A percentile compares a stretch with the other conserved stretches of the same genome.
phyloP scores from a whole-genome alignment of 2,329 filamentous ascomycete species.

The Dryadomyces sulphureus region DNA sequence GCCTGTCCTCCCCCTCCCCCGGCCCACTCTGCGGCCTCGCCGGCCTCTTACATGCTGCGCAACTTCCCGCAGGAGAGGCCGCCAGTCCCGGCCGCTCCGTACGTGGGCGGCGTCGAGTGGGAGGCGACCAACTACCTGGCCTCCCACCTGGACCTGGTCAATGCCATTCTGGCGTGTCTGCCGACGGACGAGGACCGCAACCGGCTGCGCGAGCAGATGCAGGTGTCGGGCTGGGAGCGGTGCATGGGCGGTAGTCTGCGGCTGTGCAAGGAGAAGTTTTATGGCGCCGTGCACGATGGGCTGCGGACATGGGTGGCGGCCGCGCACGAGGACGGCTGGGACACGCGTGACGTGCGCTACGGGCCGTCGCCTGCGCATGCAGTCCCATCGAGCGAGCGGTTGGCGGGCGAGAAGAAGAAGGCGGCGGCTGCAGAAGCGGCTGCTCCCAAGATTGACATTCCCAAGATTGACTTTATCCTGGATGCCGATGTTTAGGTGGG shows the following conservation, averaged over 20 bases:
- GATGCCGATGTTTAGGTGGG: constrained; percentile 15
- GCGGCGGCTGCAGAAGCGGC: constrained; percentile 29
- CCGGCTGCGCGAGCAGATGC: constrained; percentile 58
- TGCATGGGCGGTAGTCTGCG: constrained; percentile 72
- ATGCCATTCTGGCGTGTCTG: constrained; percentile 74
- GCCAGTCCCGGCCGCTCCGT: constrained; percentile 85
- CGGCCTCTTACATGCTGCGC: constrained; percentile 46
- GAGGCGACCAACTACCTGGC: constrained; percentile 95
- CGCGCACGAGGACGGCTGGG: constrained; percentile 77
- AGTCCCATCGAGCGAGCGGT: neutral
- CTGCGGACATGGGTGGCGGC: constrained; percentile 83
- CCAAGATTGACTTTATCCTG: constrained; percentile 38
- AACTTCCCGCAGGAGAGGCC: constrained; percentile 78
- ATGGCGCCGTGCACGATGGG: constrained; percentile 78
- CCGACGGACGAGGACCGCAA: constrained; percentile 60
- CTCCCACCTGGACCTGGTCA: constrained; percentile 82
- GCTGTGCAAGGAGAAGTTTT: constrained; percentile 96
- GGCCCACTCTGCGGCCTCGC: constrained; percentile 16
- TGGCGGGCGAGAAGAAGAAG: constrained; percentile 4
- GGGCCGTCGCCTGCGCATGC: constrained; percentile 32
- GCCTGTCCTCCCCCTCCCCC: constrained; percentile 17
- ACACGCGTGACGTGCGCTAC: constrained; percentile 64
- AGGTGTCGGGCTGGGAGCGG: constrained; percentile 80
- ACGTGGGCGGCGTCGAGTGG: constrained; percentile 96
- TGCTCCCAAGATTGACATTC: constrained; percentile 47